Evolutionary conservation across 139 green algal genomes (phyloP).

Genomic region (Micractinium sp.): DNA sequence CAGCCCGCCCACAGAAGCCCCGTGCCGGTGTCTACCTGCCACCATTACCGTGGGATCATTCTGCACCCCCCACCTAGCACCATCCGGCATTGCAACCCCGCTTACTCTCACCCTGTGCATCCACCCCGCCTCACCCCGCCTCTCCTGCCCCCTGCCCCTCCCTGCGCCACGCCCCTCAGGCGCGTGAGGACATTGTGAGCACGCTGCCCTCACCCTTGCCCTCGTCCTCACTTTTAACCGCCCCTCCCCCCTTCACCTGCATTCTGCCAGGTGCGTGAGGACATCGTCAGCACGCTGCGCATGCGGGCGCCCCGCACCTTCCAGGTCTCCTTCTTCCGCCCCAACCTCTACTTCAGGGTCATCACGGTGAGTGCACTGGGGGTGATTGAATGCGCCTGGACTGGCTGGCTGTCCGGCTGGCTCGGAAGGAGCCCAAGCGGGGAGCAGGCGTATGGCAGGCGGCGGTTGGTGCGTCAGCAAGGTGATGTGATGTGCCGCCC

Average conservation of each 20-base stretch:
- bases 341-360: constrained; percentile 77
- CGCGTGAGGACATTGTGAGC: constrained; percentile 81
- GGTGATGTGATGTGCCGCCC: constrained; percentile 63
- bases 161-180: constrained; percentile 37
- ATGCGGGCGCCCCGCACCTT: constrained; percentile 59
- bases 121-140: background rate
- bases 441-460: too few relatives aligned
- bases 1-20: background rate
- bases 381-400: background rate
- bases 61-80: background rate
- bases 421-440: too few relatives aligned
- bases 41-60: background rate
- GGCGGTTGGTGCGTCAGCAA: background rate
- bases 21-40: background rate
- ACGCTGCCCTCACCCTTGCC: too few relatives aligned
- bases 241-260: background rate
- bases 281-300: constrained; percentile 74
- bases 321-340: constrained; percentile 80
- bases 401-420: background rate
- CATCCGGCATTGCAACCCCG: too few relatives aligned
- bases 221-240: too few relatives aligned
- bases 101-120: too few relatives aligned
- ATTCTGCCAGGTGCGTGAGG: constrained; percentile 59
- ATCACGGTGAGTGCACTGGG: background rate
- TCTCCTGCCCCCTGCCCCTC: background rate